Evolutionary conservation across 352 stramenopile species (phyloP).

Genomic region (Phytophthora multivora): DNA sequence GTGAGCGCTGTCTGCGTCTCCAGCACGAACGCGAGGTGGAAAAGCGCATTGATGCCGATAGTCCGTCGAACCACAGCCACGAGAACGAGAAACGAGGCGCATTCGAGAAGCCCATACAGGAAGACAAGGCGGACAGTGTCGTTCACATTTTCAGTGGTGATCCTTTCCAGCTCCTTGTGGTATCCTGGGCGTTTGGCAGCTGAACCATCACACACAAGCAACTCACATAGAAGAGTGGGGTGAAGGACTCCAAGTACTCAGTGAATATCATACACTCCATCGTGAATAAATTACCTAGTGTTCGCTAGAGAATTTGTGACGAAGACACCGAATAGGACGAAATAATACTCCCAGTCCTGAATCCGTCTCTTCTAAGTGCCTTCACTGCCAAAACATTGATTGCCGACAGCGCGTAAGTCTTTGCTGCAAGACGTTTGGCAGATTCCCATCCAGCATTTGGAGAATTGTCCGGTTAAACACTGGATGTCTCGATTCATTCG

Average conservation of each 20-base stretch:
- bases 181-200: conserved; percentile 34
- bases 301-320: conserved; percentile 10
- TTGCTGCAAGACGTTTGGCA: background rate
- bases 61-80: conserved; percentile 23
- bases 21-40: conserved; percentile 44
- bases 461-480: background rate
- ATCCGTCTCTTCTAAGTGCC: background rate
- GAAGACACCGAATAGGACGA: background rate
- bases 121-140: conserved; percentile 16
- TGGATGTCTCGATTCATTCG: conserved; percentile 8
- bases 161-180: conserved; percentile 31
- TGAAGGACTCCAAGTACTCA: conserved; percentile 47
- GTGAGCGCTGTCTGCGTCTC: conserved; percentile 33
- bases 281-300: conserved; percentile 30
- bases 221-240: conserved; percentile 32
- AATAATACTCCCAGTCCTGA: background rate
- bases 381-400: background rate
- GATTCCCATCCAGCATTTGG: background rate
- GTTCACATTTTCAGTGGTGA: conserved; percentile 8
- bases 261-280: conserved; percentile 41
- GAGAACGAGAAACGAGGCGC: conserved; percentile 28
- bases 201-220: conserved; percentile 27
- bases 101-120: conserved; percentile 29
- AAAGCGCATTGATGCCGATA: conserved; percentile 25
- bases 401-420: background rate